Conservation (phyloP, 164 flowering plant genomes). For the Malania oleifera region DNA sequence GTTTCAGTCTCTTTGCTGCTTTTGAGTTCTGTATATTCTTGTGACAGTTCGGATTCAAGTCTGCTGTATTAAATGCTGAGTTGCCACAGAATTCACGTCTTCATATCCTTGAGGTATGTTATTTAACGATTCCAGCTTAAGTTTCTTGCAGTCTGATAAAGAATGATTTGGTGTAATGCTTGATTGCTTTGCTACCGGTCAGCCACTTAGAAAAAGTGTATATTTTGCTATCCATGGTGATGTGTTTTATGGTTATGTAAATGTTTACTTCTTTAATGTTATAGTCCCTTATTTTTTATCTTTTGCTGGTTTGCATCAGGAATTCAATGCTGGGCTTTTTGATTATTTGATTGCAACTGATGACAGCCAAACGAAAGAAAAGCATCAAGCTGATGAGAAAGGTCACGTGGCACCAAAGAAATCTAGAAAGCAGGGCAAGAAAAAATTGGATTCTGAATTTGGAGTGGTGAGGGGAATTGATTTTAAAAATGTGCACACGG, state of each 20-base stretch:
- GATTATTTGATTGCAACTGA: conserved; percentile 94
- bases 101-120: conserved; percentile 86
- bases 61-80: conserved; percentile 90
- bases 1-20: too few species aligned
- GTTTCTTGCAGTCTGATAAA: background rate
- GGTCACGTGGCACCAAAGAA: conserved; percentile 33
- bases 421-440: conserved; percentile 50
- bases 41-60: conserved; percentile 80
- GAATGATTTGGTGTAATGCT: background rate
- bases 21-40: background rate
- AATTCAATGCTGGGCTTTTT: conserved; percentile 93
- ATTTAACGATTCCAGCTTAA: background rate
- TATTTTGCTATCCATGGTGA: background rate
- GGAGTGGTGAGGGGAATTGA: conserved; percentile 97
- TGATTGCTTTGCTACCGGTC: background rate
- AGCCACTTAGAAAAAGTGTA: background rate
- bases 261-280: background rate
- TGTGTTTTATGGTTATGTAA: background rate
- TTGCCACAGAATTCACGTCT: conserved; percentile 96
- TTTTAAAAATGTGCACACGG: conserved; percentile 94
- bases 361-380: conserved; percentile 48
- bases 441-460: conserved; percentile 75
- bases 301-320: conserved; percentile 37
- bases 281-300: background rate
- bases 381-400: conserved; percentile 36